Base-by-base conservation (phyloP, 208 protist genomes). In the Leishmania major region DNA sequence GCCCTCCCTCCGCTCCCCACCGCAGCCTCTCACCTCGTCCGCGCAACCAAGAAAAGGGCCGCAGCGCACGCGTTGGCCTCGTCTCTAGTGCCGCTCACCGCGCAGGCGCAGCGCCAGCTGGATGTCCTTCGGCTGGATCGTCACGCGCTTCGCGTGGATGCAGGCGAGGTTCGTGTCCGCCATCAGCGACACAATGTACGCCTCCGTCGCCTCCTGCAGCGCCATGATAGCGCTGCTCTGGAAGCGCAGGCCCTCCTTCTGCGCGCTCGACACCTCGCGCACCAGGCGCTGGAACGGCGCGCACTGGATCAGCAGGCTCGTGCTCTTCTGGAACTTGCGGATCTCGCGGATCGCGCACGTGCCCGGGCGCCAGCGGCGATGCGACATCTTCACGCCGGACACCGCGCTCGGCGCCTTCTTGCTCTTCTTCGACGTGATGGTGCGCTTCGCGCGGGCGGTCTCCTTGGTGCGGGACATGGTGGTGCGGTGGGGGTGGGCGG, bases 401-500 rank as follows among this genome's bases (percentile, higher is more conserved):
- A 87, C 72, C 37, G 94, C 96, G 93, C 99, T 99, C 82, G 96
- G 92, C 35, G 99, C 99, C 57, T 99, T 98, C 95, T 99, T n/a
- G n/a, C n/a, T n/a, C n/a, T n/a, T n/a, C n/a, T n/a, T n/a, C n/a
- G n/a, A n/a, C n/a, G n/a, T n/a, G n/a, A n/a, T n/a, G n/a, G n/a
- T n/a, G n/a, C n/a, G n/a, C n/a, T n/a, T n/a, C n/a, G n/a, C n/a
- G n/a, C n/a, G n/a, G 69, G 99, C 97, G 59, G 98, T 99, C 88
- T 99, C 98, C 94, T 99, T 99, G 31, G 98, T 99, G 88, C 98
- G 94, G 77, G 98, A 98, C 98, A 99, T 99, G 67, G 22, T 76
- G 77, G 59, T 37, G 62, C 64, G 55, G 74, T 28, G 40, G 70
- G 47, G 22, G 40, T 40, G 22, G 47, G 28, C 0, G 51, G n/a